phyloP scores from a whole-genome alignment of 257 asterid genomes.

The Scutellaria minor region DNA sequence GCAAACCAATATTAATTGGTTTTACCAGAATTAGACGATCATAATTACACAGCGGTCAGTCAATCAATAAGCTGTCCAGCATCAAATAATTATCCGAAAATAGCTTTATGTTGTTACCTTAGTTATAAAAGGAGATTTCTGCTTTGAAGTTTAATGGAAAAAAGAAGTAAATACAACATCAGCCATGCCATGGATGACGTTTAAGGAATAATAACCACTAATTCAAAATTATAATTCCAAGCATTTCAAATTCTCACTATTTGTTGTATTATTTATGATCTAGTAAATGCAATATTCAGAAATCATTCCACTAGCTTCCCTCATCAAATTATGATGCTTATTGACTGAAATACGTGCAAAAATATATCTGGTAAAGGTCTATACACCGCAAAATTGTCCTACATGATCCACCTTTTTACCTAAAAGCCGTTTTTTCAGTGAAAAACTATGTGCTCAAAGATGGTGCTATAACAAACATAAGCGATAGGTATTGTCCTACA shows the following conservation, averaged over 20 bases:
- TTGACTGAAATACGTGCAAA: too few relatives aligned
- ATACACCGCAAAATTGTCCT: not conserved
- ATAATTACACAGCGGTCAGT: constrained; percentile 15
- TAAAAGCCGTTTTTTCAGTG: not conserved
- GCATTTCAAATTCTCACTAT: not conserved
- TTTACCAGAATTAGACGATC: constrained; percentile 19
- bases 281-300: not conserved
- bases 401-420: constrained; percentile 17
- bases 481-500: constrained; percentile 1
- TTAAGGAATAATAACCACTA: too few relatives aligned
- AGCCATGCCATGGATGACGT: too few relatives aligned
- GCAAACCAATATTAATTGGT: constrained; percentile 26
- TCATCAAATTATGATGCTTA: not conserved
- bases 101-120: constrained; percentile 24
- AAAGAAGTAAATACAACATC: not conserved
- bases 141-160: not conserved
- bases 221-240: not conserved
- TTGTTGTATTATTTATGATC: not conserved
- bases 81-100: constrained; percentile 18
- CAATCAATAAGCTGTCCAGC: not conserved
- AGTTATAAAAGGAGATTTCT: not conserved
- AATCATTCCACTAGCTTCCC: not conserved
- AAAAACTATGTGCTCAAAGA: not conserved
- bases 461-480: constrained; percentile 3
- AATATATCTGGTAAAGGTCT: not conserved